These are phyloP conservation scores for Grifola frondosa DNA, from an alignment of 1,284 basidiomycete species.

Conservation along the genomic window DNA sequence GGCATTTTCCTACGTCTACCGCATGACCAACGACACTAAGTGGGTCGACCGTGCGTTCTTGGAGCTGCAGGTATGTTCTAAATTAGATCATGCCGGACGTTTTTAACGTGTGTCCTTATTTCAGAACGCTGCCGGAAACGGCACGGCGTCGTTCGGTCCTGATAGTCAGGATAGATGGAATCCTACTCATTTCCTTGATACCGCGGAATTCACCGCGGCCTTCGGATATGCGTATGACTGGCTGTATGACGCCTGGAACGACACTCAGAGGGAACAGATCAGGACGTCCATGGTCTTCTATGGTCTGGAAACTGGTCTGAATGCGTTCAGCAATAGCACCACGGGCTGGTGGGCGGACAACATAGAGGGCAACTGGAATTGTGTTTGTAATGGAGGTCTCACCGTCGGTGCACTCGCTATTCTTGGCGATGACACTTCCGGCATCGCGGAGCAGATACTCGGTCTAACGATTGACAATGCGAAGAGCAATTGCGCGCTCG, in stretches of 20 bases:
- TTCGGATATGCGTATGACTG: conserved; percentile 96
- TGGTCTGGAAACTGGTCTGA: conserved; percentile 69
- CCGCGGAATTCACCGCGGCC: conserved; percentile 85
- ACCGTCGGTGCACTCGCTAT: conserved; percentile 91
- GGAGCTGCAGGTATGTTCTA: conserved; percentile 70
- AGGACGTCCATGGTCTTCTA: conserved; percentile 75
- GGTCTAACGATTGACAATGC: conserved; percentile 73
- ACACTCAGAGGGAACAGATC: conserved; percentile 71
- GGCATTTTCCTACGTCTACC: conserved; percentile 90
- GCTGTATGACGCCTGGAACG: conserved; percentile 85
- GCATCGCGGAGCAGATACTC: conserved; percentile 69
- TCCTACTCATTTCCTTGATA: conserved; percentile 89
- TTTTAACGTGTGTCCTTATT: conserved; percentile 2
- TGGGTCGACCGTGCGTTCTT: conserved; percentile 84
- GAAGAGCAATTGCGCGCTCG: conserved; percentile 73
- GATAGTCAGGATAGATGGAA: conserved; percentile 71
- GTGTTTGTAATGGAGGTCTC: conserved; percentile 92
- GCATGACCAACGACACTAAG: conserved; percentile 86
- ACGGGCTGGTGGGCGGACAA: conserved; percentile 62
- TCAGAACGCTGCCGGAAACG: conserved; percentile 70
- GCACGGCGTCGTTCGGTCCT: conserved; percentile 64
- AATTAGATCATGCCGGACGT: conserved; percentile 7
- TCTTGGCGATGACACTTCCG: conserved; percentile 81
- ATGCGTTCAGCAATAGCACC: conserved; percentile 45
- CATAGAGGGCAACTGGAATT: conserved; percentile 92